phyloP scores from a whole-genome alignment of 768 basidiomycete species.

The Hemileccinum impolitum region DNA sequence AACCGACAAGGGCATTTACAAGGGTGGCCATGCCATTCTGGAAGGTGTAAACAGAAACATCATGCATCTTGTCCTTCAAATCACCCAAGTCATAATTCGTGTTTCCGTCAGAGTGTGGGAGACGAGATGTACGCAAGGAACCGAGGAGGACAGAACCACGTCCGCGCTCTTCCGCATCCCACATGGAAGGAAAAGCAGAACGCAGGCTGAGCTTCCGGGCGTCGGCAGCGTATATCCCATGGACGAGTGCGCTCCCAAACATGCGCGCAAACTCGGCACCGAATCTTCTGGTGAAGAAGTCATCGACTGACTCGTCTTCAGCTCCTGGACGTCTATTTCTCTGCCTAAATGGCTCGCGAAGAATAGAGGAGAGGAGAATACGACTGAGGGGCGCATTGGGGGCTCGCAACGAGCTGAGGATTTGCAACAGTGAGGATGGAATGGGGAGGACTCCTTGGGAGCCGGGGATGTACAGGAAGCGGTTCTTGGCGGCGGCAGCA shows the following conservation, averaged over 20 bases:
- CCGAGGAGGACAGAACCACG: constrained; percentile 70
- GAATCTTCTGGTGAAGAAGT: constrained; percentile 72
- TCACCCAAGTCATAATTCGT: constrained; percentile 49
- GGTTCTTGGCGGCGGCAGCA: constrained; percentile 71
- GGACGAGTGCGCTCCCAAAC: constrained; percentile 78
- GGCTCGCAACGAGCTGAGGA: constrained; percentile 33
- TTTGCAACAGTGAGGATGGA: constrained; percentile 40
- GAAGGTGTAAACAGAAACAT: constrained; percentile 80
- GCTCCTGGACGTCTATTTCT: constrained; percentile 38
- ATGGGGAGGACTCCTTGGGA: constrained; percentile 50
- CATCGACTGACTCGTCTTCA: constrained; percentile 78
- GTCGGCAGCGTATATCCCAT: constrained; percentile 92
- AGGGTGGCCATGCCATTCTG: constrained; percentile 70
- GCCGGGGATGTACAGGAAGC: constrained; percentile 64
- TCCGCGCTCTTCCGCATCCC: constrained; percentile 64
- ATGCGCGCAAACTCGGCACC: constrained; percentile 67
- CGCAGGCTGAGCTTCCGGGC: constrained; percentile 69
- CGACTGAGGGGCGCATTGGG: constrained; percentile 35
- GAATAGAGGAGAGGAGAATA: constrained; percentile 50
- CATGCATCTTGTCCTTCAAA: constrained; percentile 45
- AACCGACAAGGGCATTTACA: constrained; percentile 48
- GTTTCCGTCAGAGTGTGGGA: constrained; percentile 1
- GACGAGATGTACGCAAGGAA: constrained; percentile 33
- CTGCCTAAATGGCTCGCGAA: constrained; percentile 56
- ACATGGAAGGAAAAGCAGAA: constrained; percentile 72